Percentiles rank a stretch among this genome's conserved stretches.
These are phyloP conservation scores for Pilaira anomala DNA, from an alignment of 192 early-diverging fungal species.

Conservation along the genomic window DNA sequence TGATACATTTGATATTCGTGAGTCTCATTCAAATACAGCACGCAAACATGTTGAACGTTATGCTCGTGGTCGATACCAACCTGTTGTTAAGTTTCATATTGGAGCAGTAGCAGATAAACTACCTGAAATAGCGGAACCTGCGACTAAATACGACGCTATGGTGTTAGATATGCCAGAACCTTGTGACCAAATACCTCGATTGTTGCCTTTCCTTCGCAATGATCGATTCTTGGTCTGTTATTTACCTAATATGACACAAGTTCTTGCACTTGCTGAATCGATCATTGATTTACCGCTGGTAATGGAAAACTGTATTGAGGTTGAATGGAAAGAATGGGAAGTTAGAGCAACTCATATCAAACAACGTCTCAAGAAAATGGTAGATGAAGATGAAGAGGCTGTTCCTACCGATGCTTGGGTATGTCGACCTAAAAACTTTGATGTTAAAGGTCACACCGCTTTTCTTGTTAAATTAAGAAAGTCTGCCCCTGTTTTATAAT, in stretches of 20 bases:
- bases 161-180: constrained; percentile 50
- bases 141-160: constrained; percentile 41
- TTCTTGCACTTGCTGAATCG: constrained; percentile 42
- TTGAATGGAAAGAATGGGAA: constrained; percentile 53
- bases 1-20: constrained; percentile 53
- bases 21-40: constrained; percentile 44
- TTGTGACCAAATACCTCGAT: constrained; percentile 24
- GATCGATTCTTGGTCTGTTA: constrained; percentile 54
- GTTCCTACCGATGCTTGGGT: constrained; percentile 29
- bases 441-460: constrained; percentile 42
- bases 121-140: background rate
- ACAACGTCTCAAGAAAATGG: constrained; percentile 12
- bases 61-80: constrained; percentile 45
- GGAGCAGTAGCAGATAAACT: constrained; percentile 34
- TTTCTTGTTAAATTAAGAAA: constrained; percentile 47
- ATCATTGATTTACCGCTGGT: constrained; percentile 28
- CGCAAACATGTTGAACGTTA: constrained; percentile 46
- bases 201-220: constrained; percentile 42
- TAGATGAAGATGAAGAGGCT: background rate
- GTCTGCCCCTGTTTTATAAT: constrained; percentile 11
- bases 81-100: constrained; percentile 41
- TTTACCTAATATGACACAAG: constrained; percentile 56
- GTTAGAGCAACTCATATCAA: constrained; percentile 46
- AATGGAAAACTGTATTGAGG: constrained; percentile 44
- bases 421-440: constrained; percentile 41